phyloP scores from a whole-genome alignment of 768 basidiomycete genomes.

The Gymnopilus junonius region DNA sequence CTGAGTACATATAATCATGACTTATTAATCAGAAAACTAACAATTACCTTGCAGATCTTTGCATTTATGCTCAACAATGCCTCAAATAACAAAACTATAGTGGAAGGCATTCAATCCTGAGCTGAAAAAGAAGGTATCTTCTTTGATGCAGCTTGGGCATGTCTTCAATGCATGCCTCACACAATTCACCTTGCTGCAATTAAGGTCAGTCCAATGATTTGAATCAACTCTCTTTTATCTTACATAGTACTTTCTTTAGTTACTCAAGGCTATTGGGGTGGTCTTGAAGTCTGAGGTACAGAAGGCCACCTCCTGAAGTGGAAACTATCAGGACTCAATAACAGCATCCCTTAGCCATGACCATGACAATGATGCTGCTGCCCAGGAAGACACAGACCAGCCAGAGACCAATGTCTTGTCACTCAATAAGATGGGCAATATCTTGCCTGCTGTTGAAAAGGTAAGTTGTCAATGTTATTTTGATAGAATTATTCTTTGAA shows the following conservation, averaged over 20 bases:
- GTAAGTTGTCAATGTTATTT: conserved; percentile 4
- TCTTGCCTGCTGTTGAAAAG: conserved; percentile 18
- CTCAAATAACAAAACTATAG: conserved; percentile 40
- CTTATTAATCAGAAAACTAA: neutral
- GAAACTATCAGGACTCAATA: conserved; percentile 27
- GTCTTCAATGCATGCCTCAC: conserved; percentile 42
- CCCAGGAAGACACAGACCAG: neutral
- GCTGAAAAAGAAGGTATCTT: conserved; percentile 19
- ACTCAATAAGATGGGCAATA: neutral
- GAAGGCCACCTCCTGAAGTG: conserved; percentile 17
- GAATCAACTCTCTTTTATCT: neutral
- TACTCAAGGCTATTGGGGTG: conserved; percentile 35
- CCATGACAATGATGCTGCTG: conserved; percentile 6
- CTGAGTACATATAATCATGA: neutral
- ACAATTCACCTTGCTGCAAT: conserved; percentile 41
- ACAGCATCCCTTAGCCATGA: conserved; percentile 11
- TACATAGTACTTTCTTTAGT: neutral
- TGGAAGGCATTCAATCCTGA: conserved; percentile 21
- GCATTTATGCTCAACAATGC: conserved; percentile 41
- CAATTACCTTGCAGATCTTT: conserved; percentile 25
- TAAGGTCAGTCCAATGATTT: neutral
- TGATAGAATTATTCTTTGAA: neutral
- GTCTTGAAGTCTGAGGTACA: conserved; percentile 21
- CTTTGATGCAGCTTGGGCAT: conserved; percentile 27
- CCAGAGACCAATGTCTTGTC: neutral